These are phyloP conservation scores for Kwoniella dejecticola DNA, from an alignment of 768 basidiomycete species.

Conservation along the genomic window DNA sequence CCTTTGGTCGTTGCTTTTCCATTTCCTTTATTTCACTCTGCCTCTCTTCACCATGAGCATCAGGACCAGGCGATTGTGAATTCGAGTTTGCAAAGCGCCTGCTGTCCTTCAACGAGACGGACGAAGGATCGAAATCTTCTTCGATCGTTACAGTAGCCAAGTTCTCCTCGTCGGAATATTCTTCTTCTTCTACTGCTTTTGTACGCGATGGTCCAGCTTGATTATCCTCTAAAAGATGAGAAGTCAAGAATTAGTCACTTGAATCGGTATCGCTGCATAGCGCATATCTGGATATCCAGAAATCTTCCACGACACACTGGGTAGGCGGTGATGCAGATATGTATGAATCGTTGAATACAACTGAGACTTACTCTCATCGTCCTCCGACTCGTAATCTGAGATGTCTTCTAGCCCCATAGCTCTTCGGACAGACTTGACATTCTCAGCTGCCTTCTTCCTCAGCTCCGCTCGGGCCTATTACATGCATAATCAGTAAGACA, in stretches of 20 bases:
- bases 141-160: conserved; percentile 87
- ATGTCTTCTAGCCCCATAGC: conserved; percentile 58
- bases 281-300: too few relatives aligned
- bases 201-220: conserved; percentile 31
- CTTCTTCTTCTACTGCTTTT: conserved; percentile 59
- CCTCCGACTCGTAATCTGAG: conserved; percentile 59
- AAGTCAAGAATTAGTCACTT: neutral
- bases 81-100: neutral
- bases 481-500: neutral
- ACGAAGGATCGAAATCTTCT: conserved; percentile 83
- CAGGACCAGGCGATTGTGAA: conserved; percentile 21
- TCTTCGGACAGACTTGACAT: conserved; percentile 73
- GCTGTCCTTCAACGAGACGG: too few relatives aligned
- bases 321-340: too few relatives aligned
- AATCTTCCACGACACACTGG: too few relatives aligned
- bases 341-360: too few relatives aligned
- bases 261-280: too few relatives aligned
- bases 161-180: conserved; percentile 80
- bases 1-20: conserved; percentile 53
- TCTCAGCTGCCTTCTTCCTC: conserved; percentile 73
- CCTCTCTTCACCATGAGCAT: conserved; percentile 27
- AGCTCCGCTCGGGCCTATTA: conserved; percentile 73
- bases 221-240: conserved; percentile 5
- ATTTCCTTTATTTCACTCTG: conserved; percentile 22
- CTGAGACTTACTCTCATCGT: conserved; percentile 21